These are phyloP conservation scores for Solanum appendiculatum DNA, from an alignment of 257 asterid genomes.

Conservation along the genomic window DNA sequence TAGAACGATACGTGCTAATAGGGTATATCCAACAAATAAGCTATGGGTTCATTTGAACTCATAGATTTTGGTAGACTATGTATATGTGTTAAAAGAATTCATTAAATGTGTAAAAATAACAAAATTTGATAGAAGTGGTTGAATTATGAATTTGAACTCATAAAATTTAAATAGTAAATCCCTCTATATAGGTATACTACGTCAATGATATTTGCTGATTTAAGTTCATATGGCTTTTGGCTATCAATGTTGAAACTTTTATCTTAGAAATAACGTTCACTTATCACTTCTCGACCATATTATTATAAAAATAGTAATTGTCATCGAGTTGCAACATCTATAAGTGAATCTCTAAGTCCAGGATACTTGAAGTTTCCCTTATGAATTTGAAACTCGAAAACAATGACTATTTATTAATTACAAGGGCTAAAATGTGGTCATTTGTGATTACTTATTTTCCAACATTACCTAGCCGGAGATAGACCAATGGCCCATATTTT, in stretches of 20 bases:
- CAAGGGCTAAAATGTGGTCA: neutral
- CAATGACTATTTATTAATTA: neutral
- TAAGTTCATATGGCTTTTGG: neutral
- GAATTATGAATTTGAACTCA: too few relatives aligned
- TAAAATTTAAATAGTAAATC: too few relatives aligned
- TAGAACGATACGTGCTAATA: neutral
- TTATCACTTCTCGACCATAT: neutral
- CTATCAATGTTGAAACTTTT: neutral
- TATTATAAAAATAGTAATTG: neutral
- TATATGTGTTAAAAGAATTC: too few relatives aligned
- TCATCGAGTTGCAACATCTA: neutral
- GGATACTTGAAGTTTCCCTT: neutral
- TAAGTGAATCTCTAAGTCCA: neutral
- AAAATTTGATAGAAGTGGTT: too few relatives aligned
- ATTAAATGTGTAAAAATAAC: too few relatives aligned
- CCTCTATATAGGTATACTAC: too few relatives aligned
- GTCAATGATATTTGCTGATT: too few relatives aligned
- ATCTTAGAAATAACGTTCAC: neutral
- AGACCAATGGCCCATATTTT: constrained; percentile 81
- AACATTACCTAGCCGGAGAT: constrained; percentile 45
- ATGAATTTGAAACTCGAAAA: neutral
- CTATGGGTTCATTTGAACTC: too few relatives aligned
- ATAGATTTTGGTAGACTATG: too few relatives aligned
- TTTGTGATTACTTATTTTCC: neutral
- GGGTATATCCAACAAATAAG: too few relatives aligned